Evolutionary conservation across 2,329 filamentous ascomycete genomes (phyloP), one percentile per base, ranked within the genome.

Genomic region (Cytospora chrysosperma): DNA sequence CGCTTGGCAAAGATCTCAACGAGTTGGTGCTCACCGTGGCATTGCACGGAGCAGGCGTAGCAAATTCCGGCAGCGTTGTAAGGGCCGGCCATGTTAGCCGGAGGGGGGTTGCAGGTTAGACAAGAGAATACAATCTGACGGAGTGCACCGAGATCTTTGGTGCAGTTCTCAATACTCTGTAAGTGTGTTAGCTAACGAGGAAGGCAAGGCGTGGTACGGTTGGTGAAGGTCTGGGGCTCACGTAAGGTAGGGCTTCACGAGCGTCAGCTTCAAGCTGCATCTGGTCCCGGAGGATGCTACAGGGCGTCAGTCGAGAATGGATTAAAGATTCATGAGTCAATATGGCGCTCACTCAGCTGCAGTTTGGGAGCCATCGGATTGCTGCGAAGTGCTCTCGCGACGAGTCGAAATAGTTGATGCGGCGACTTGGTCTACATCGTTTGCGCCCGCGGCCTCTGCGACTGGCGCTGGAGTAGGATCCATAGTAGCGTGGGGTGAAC

Each of bases 1-100:
- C 96, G 88, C 79, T 97, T 98, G 73, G 86, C 89, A 79, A 99
- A 99, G 24, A 99, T 89, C 77, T 99, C 95, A 56, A 98, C 95
- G 28, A 99, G 86, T 1, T 85, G 90, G 74, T 99, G 95, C 72
- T 98, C 93, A 69, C 95, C 94, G 72, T 99, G 95, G 74, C 95
- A 99, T 70, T 94, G 91, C 64, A 99, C 92, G 8, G 94, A 97
- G 79, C 95, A 99, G 26, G 93, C 91, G 72, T 99, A 99, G 81
- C 95, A 99, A 62, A 99, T 86, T 28, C 91, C 95, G 3, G 94
- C 95, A 8, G 89, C 82, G 9, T 80, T 85, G 74, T 89, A 91
- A 0, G 88, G 79, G 56, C 88, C 87, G 51, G 84, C 79, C 1
- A 82, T 73, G 52, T 85, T 83, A 3, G 81, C 71, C 1, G 93